Evolutionary conservation across 2,329 filamentous ascomycete genomes (phyloP).

Genomic region (Colletotrichum tabaci): DNA sequence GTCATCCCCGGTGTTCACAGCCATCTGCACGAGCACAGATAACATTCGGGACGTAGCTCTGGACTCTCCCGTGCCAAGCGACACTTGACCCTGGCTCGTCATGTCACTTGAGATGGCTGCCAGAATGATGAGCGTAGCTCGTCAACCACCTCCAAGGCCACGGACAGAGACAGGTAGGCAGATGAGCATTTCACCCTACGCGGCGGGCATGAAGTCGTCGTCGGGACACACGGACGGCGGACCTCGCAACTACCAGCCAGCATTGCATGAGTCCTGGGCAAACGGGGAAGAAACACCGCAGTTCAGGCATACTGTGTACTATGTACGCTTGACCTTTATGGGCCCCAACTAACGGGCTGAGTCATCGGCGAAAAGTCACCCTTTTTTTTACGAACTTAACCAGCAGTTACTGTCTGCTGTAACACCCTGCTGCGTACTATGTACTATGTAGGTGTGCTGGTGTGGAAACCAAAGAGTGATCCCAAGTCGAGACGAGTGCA

Average conservation of each 20-base stretch:
- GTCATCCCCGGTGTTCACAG: constrained; percentile 18
- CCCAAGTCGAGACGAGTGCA: constrained; percentile 3
- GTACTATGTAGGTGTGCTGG: constrained; percentile 3
- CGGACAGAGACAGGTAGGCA: constrained; percentile 12
- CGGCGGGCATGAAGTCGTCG: neutral
- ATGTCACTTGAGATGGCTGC: constrained; percentile 11
- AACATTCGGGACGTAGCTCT: constrained; percentile 16
- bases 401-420: too few species aligned
- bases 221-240: neutral
- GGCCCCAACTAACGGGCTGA: too few species aligned
- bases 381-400: too few species aligned
- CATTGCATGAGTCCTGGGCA: constrained; percentile 10
- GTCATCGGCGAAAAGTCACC: too few species aligned
- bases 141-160: neutral
- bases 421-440: neutral
- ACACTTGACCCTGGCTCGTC: constrained; percentile 17
- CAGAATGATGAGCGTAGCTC: neutral
- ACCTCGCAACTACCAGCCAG: neutral
- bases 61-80: constrained; percentile 22
- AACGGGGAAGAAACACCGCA: constrained; percentile 30
- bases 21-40: constrained; percentile 18
- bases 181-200: neutral
- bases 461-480: constrained; percentile 11
- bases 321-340: too few species aligned
- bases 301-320: neutral